These are phyloP conservation scores for Colletotrichum kahawae DNA, from an alignment of 2,329 filamentous ascomycete genomes.

Conservation along the genomic window DNA sequence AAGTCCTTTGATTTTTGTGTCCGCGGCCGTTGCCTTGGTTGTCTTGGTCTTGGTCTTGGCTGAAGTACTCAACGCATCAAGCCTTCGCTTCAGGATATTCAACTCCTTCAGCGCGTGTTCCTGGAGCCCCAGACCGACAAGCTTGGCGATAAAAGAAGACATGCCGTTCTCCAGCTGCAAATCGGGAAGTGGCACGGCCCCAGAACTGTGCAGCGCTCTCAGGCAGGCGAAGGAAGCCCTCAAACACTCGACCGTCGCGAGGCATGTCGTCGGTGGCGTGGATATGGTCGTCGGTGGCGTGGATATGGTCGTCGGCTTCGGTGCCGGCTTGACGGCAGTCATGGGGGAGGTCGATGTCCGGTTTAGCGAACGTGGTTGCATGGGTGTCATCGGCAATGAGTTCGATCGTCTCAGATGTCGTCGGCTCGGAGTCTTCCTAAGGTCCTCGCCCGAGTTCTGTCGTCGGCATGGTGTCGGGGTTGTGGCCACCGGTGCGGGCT, in stretches of 20 bases:
- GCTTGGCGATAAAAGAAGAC: slow-evolving; percentile 69
- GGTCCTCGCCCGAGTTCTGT: slow-evolving; percentile 41
- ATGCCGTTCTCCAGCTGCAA: slow-evolving; percentile 77
- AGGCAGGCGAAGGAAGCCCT: slow-evolving; percentile 71
- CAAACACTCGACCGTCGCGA: slow-evolving; percentile 71
- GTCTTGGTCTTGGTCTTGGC: not conserved
- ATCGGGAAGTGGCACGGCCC: slow-evolving; percentile 60
- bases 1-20: slow-evolving; percentile 44
- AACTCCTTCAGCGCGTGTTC: slow-evolving; percentile 74
- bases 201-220: slow-evolving; percentile 59
- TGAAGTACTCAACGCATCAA: slow-evolving; percentile 46
- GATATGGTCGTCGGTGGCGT: slow-evolving; percentile 26
- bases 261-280: slow-evolving; percentile 45
- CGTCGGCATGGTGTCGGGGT: slow-evolving; percentile 36
- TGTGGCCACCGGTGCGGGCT: slow-evolving; percentile 41
- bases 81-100: slow-evolving; percentile 65
- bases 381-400: slow-evolving; percentile 63
- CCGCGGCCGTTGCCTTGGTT: not conserved
- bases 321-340: slow-evolving; percentile 36
- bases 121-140: slow-evolving; percentile 68
- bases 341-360: slow-evolving; percentile 60
- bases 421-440: slow-evolving; percentile 32
- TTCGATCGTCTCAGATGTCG: slow-evolving; percentile 56
- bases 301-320: slow-evolving; percentile 29
- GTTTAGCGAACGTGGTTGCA: slow-evolving; percentile 67